phyloP scores from a whole-genome alignment of 139 green algal species.

The Tetradesmus lagerheimii region DNA sequence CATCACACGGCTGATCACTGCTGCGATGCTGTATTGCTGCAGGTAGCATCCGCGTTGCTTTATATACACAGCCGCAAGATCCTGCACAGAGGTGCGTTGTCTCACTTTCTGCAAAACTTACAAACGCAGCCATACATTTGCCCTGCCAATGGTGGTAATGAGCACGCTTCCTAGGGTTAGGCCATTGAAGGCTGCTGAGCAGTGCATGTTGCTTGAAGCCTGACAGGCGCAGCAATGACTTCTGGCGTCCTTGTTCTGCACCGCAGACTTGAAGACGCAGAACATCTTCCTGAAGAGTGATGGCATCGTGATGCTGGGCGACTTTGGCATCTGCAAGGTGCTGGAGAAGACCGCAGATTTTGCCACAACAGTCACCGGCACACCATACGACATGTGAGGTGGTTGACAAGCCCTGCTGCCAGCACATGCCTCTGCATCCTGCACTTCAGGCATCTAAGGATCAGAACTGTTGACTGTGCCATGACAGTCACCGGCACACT shows the following conservation, averaged over 20 bases:
- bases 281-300: constrained; percentile 87
- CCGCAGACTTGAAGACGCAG: constrained; percentile 76
- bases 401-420: no score
- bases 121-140: no score
- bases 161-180: no score
- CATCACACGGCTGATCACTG: neutral
- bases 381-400: constrained; percentile 52
- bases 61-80: constrained; percentile 73
- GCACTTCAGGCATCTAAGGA: no score
- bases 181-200: no score
- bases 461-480: no score
- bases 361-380: constrained; percentile 74
- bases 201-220: no score
- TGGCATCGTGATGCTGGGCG: constrained; percentile 83
- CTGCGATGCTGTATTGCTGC: constrained; percentile 14
- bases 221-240: no score
- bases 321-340: constrained; percentile 88
- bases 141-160: no score
- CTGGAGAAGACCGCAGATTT: constrained; percentile 74
- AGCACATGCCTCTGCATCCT: no score
- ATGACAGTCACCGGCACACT: no score
- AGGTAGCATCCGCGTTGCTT: constrained; percentile 68
- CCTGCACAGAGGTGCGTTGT: constrained; percentile 55
- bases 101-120: no score
- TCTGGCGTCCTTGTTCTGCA: neutral